Conservation (phyloP, 805 yeast species). For the Saccharomycopsis selenospora region DNA sequence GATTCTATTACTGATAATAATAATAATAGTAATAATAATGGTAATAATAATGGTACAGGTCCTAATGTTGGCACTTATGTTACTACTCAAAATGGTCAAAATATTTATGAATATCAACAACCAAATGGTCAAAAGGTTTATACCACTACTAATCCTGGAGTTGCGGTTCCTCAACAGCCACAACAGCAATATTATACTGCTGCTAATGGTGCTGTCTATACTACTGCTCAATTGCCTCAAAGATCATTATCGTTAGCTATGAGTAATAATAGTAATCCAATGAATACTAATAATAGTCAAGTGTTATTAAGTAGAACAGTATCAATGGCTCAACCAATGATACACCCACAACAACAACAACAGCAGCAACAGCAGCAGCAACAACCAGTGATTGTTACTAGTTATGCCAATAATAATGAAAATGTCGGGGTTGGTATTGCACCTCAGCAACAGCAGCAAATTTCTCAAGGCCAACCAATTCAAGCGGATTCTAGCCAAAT, state of each 20-base stretch:
- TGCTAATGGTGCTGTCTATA: not conserved
- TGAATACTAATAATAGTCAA: not conserved
- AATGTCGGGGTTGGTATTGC: too few relatives aligned
- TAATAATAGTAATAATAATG: not conserved
- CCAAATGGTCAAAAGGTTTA: constrained; percentile 18
- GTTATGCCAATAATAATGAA: too few relatives aligned
- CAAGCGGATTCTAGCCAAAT: not conserved
- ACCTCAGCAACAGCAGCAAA: not conserved
- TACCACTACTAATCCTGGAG: not conserved
- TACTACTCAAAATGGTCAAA: constrained; percentile 20
- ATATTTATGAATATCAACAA: constrained; percentile 17
- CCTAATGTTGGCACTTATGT: constrained; percentile 21
- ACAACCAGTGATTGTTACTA: too few relatives aligned
- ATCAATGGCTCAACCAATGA: not conserved
- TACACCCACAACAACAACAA: not conserved
- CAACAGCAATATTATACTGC: not conserved
- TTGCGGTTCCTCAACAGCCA: not conserved
- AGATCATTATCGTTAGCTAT: not conserved
- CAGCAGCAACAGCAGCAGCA: not conserved
- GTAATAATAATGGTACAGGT: not conserved
- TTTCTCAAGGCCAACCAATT: not conserved
- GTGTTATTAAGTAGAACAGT: not conserved
- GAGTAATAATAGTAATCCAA: not conserved
- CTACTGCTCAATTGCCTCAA: not conserved
- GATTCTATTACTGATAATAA: constrained; percentile 5